Evolutionary conservation across 305 asterid species (phyloP).

Genomic region (Fraxinus sp.): DNA sequence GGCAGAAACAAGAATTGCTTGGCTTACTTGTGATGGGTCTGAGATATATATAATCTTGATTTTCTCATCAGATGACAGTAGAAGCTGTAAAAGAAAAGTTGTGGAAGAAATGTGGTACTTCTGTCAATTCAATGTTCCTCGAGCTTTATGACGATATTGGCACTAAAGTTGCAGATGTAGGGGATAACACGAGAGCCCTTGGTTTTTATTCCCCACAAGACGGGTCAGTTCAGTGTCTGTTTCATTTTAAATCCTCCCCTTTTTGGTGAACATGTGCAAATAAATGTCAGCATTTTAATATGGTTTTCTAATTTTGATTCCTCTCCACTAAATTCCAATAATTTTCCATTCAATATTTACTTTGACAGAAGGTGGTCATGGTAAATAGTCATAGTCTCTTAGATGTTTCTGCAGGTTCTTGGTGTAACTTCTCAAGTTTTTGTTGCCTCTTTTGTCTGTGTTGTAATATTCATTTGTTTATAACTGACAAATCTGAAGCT

Average conservation of each 20-base stretch:
- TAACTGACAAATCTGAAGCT: not conserved
- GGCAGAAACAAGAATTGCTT: not conserved
- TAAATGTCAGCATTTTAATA: not conserved
- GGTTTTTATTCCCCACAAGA: constrained; percentile 88
- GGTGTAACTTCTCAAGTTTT: not conserved
- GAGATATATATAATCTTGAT: not conserved
- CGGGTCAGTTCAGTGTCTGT: constrained; percentile 48
- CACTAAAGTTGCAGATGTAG: constrained; percentile 57
- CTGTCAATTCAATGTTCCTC: constrained; percentile 72
- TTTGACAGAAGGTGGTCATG: not conserved
- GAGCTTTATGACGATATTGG: constrained; percentile 84
- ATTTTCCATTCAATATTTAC: not conserved
- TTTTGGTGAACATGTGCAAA: not conserved
- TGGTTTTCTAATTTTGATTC: not conserved
- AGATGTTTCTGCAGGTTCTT: not conserved
- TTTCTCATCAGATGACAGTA: constrained; percentile 56
- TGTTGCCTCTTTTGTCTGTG: not conserved
- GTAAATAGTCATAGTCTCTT: not conserved
- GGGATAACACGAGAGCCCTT: constrained; percentile 55
- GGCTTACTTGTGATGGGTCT: constrained; percentile 17
- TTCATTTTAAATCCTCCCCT: not conserved
- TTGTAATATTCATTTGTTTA: not conserved
- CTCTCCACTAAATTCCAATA: not conserved
- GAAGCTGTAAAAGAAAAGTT: constrained; percentile 87
- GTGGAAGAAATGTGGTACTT: constrained; percentile 95